Conservation (phyloP, 2,329 filamentous ascomycete species). For the Colletotrichum lentis region DNA sequence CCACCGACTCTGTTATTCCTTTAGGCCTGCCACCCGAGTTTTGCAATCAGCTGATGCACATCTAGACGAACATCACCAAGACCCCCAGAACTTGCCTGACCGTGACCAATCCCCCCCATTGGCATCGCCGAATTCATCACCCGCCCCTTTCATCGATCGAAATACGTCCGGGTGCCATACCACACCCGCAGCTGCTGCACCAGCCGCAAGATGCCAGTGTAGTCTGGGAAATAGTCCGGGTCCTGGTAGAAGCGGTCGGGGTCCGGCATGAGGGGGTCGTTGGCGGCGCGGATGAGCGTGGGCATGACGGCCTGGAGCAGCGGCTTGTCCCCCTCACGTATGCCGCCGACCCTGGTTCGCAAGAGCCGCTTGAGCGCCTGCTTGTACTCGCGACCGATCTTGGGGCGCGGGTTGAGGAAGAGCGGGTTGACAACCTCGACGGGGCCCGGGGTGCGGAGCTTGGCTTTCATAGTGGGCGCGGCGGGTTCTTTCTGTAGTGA, state of each 20-base stretch:
- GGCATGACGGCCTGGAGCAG: background rate
- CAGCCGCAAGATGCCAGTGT: background rate
- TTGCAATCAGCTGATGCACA: background rate
- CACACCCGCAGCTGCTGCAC: slow-evolving; percentile 5
- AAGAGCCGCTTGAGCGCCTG: background rate
- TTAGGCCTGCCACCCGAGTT: too few relatives aligned
- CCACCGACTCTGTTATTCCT: background rate
- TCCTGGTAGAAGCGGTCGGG: slow-evolving; percentile 4
- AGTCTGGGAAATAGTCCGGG: background rate
- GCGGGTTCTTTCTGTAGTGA: background rate
- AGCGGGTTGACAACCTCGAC: background rate
- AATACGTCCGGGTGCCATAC: background rate
- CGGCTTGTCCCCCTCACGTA: background rate
- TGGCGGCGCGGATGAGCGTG: slow-evolving; percentile 3
- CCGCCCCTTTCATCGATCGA: background rate
- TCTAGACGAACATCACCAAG: background rate
- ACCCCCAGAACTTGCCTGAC: background rate
- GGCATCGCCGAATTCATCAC: too few relatives aligned
- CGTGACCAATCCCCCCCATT: background rate
- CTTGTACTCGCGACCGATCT: background rate
- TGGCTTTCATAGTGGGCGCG: background rate
- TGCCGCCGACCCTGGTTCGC: background rate
- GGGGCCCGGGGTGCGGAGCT: background rate
- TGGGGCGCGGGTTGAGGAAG: background rate
- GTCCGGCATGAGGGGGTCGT: slow-evolving; percentile 12